Evolutionary conservation across 441 rosid species (phyloP).

Genomic region (Jatropha multifida): DNA sequence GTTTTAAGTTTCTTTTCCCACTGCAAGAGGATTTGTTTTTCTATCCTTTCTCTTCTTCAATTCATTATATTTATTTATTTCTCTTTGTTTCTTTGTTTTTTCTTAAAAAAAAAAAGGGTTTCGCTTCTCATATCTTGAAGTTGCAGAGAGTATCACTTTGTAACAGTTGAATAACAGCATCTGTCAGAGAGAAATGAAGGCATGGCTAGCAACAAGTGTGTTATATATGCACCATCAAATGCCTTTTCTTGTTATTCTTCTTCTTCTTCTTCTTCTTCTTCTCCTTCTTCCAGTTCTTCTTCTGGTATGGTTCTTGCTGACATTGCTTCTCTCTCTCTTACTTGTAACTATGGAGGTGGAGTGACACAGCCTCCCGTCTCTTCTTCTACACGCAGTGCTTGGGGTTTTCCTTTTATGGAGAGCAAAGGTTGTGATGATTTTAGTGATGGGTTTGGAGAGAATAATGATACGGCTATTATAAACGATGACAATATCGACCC

Average conservation of each 20-base stretch:
- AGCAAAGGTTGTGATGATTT: constrained; percentile 26
- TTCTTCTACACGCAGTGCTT: constrained; percentile 15
- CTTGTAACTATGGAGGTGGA: constrained; percentile 28
- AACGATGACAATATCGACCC: constrained; percentile 30
- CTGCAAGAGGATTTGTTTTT: background rate
- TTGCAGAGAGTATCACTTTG: constrained; percentile 34
- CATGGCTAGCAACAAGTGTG: constrained; percentile 39
- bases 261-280: constrained; percentile 13
- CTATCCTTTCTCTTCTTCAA: background rate
- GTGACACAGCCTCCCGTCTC: constrained; percentile 9
- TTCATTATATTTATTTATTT: background rate
- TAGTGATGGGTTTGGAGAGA: constrained; percentile 39
- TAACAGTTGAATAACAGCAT: constrained; percentile 63
- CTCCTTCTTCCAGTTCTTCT: constrained; percentile 23
- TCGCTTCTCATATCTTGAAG: constrained; percentile 9
- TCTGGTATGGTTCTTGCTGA: constrained; percentile 43
- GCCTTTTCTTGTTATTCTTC: constrained; percentile 5
- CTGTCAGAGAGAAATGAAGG: constrained; percentile 41
- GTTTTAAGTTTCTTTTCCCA: constrained; percentile 4
- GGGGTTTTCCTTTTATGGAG: constrained; percentile 35
- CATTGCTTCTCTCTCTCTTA: constrained; percentile 56
- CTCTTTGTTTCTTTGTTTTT: too few species aligned
- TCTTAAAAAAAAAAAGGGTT: constrained; percentile 6
- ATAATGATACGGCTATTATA: constrained; percentile 24
- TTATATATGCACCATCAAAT: constrained; percentile 28